Conservation (phyloP, 192 early-diverging fungal species). For the Entomortierella parvispora region DNA sequence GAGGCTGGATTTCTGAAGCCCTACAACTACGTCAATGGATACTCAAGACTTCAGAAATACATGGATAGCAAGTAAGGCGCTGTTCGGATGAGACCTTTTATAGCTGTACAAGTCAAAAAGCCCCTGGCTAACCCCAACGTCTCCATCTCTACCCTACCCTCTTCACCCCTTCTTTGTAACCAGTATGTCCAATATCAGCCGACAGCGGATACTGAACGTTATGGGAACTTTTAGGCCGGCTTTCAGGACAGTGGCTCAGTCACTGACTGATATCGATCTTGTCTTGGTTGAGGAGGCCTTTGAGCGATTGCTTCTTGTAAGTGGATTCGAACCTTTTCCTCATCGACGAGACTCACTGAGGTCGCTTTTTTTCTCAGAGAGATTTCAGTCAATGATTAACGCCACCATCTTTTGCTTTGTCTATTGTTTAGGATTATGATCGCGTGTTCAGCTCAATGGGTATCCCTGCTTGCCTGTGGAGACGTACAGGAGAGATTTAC, state of each 20-base stretch:
- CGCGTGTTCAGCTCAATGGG: slow-evolving; percentile 95
- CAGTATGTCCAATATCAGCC: slow-evolving; percentile 74
- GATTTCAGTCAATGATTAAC: too few species aligned
- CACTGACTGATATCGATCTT: slow-evolving; percentile 92
- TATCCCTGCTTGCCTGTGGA: slow-evolving; percentile 95
- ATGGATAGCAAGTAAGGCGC: slow-evolving; percentile 82
- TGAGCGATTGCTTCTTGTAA: slow-evolving; percentile 87
- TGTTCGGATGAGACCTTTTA: neutral
- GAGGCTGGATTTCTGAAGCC: slow-evolving; percentile 96
- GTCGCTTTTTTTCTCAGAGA: neutral
- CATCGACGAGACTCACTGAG: neutral
- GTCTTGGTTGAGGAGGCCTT: slow-evolving; percentile 96
- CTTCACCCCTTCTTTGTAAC: neutral
- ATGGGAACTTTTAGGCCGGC: slow-evolving; percentile 90
- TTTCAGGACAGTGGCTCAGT: slow-evolving; percentile 88
- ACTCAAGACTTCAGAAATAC: slow-evolving; percentile 87
- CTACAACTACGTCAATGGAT: slow-evolving; percentile 96
- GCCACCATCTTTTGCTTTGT: too few species aligned
- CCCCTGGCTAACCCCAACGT: neutral
- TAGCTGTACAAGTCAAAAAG: neutral
- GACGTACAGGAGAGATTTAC: slow-evolving; percentile 96
- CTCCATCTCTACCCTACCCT: neutral
- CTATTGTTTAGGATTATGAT: slow-evolving; percentile 82
- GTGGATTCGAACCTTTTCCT: neutral
- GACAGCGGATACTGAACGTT: slow-evolving; percentile 86